These are phyloP conservation scores for Yarrowia galli DNA, from an alignment of 1,139 yeast genomes.

Conservation along the genomic window DNA sequence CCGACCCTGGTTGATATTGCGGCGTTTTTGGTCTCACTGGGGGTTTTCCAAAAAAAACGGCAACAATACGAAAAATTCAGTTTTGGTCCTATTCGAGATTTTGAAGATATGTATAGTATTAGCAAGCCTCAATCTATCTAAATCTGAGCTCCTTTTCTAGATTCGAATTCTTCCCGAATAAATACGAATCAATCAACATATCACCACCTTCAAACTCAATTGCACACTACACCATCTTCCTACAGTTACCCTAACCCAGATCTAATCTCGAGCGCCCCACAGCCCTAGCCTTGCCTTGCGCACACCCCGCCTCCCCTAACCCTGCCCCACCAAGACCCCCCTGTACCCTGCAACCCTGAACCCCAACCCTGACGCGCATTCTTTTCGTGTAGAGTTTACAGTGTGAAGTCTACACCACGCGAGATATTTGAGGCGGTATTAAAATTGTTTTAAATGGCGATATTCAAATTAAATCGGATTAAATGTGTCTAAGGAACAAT, in stretches of 20 bases:
- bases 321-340: too few species aligned
- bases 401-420: conserved; percentile 25
- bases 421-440: background rate
- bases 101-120: background rate
- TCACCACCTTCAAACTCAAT: background rate
- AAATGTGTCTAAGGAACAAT: too few species aligned
- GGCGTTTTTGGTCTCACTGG: too few species aligned
- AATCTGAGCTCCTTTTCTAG: too few species aligned
- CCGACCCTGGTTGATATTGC: too few species aligned
- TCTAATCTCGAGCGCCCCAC: conserved; percentile 9
- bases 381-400: conserved; percentile 35
- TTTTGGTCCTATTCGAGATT: background rate
- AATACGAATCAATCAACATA: too few species aligned
- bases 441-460: background rate
- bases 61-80: background rate
- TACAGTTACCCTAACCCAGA: conserved; percentile 11
- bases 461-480: background rate
- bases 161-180: background rate
- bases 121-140: too few species aligned
- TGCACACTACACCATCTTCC: background rate
- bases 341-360: conserved; percentile 24
- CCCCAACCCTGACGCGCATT: conserved; percentile 33
- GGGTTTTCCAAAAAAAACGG: background rate
- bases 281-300: conserved; percentile 17
- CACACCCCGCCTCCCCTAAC: too few species aligned